Conservation (phyloP, 108 stramenopile genomes). For the Aurantiochytrium sp. region DNA sequence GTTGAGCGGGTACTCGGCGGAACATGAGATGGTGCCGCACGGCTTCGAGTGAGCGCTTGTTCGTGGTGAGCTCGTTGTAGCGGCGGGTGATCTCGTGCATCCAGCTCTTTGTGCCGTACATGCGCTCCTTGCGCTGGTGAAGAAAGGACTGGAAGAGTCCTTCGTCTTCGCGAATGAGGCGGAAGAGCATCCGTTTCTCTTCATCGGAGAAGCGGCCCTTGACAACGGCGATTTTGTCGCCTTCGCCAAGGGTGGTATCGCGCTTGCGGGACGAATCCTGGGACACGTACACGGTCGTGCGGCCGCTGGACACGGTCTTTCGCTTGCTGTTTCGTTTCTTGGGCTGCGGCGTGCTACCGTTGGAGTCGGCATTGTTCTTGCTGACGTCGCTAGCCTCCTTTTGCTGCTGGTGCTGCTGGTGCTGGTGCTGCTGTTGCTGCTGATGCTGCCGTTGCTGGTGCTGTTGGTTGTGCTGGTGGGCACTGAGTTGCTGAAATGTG, state of each 20-base stretch:
- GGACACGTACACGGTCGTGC: not conserved
- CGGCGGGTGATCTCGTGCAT: slow-evolving; percentile 5
- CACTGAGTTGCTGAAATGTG: not conserved
- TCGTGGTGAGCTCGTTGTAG: not conserved
- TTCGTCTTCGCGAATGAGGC: not conserved
- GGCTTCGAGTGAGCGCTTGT: slow-evolving; percentile 3
- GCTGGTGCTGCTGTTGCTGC: not conserved
- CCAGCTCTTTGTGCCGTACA: slow-evolving; percentile 12
- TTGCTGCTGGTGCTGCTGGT: not conserved
- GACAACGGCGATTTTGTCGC: not conserved
- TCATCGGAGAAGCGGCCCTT: slow-evolving; percentile 12
- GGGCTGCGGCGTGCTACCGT: not conserved
- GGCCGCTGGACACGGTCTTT: not conserved
- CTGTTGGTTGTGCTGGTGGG: not conserved
- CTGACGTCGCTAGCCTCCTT: not conserved
- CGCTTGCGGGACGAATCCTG: not conserved
- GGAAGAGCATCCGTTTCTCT: not conserved
- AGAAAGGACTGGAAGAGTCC: slow-evolving; percentile 14
- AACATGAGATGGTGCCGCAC: slow-evolving; percentile 12
- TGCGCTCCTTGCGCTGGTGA: slow-evolving; percentile 12
- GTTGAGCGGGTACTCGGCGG: not conserved
- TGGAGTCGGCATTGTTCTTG: not conserved
- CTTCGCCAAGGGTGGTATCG: not conserved
- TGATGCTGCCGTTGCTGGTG: not conserved
- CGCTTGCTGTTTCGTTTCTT: not conserved